Base-by-base conservation (phyloP, 495 filamentous ascomycete species). In the Chaetomium fimeti region DNA sequence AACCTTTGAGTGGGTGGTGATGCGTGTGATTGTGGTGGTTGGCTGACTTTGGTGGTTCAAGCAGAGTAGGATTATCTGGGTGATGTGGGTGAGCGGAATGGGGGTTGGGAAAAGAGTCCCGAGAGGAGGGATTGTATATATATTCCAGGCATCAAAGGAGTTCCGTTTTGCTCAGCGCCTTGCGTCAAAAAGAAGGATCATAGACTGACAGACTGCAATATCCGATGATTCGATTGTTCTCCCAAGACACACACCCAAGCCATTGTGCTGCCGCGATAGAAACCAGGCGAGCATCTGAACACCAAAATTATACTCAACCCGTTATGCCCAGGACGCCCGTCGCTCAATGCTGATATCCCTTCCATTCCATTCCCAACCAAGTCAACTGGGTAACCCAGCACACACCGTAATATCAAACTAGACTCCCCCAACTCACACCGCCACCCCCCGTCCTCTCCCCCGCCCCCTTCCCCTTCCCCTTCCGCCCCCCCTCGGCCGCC, bases 381-480 rank as follows among this genome's bases (percentile, higher is more conserved):
- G 32, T 9, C 48, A 52, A 16, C 48, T 24, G 24, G 48, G n/a
- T 24, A 24, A 27, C 48, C 25, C 5, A 24, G 16, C 5, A 49
- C n/a, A 24, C 48, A 52, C 24, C 25, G 9, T 7, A 52, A 11
- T 27, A 52, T 12, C 24, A n/a, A 36, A 12, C 32, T 40, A n/a
- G n/a, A 22, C 18, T 9, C n/a, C 1, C 5, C 9, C 11, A 20
- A 11, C 27, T 32, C 24, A 49, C 56, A 27, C n/a, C 7, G 48
- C 47, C 7, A 57, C 25, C 20, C 57, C 47, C 1, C 36, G 24
- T n/a, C 51, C 48, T 13, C 57, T 36, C 13, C 57, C 47, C 0
- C 45, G 29, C 9, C 45, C 40, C 15, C 49, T 55, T 25, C 57
- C 62, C 6, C 68, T 29, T 8, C 61, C 61, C 27, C 60, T 62